These are phyloP conservation scores for Datura wrightii DNA, from an alignment of 257 asterid species.

Conservation along the genomic window DNA sequence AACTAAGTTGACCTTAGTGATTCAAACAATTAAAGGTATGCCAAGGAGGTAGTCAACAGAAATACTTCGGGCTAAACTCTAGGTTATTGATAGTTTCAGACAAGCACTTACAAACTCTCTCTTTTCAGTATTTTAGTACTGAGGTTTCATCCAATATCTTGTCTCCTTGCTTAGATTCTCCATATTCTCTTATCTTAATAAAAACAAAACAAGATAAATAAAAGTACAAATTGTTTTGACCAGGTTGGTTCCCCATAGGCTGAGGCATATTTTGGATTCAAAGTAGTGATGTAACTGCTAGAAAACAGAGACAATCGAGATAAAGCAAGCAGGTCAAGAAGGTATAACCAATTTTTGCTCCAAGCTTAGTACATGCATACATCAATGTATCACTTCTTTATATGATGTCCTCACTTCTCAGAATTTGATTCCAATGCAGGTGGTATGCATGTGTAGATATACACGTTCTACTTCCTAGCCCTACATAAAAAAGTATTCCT, in stretches of 20 bases:
- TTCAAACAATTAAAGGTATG: conserved; percentile 1
- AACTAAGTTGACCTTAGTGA: background rate
- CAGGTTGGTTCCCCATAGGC: conserved; percentile 14
- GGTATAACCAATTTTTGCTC: background rate
- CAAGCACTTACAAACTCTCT: background rate
- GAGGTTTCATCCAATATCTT: background rate
- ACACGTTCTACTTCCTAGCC: background rate
- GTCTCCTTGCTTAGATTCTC: conserved; percentile 14
- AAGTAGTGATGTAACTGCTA: background rate
- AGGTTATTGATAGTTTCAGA: background rate
- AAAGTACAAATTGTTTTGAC: background rate
- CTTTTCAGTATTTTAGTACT: background rate
- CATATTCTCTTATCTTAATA: background rate
- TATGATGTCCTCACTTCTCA: background rate
- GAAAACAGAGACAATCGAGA: background rate
- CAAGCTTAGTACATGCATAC: background rate
- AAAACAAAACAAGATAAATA: background rate
- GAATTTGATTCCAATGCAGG: background rate
- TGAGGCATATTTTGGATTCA: conserved; percentile 1
- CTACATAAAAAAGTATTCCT: background rate
- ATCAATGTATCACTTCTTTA: background rate
- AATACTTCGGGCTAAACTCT: background rate
- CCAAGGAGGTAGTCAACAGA: background rate
- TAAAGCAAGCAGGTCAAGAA: conserved; percentile 20
- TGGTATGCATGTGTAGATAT: background rate